Percentiles rank a stretch among this genome's conserved stretches.
Evolutionary conservation across 1,284 basidiomycete genomes (phyloP).

Genomic region (Cutaneotrichosporon sp.): DNA sequence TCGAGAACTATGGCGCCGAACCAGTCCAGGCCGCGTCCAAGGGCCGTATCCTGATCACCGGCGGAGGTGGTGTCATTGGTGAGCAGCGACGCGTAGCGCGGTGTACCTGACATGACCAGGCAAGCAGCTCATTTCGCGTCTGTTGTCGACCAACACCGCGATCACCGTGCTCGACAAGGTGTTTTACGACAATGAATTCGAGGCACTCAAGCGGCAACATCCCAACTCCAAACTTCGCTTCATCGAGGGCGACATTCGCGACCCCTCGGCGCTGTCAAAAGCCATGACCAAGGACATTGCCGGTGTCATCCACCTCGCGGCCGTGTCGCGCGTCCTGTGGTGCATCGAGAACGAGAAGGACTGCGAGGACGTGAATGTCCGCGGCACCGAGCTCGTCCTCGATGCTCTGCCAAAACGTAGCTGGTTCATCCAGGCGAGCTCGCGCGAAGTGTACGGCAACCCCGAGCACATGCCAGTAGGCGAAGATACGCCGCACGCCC

Average conservation of each 20-base stretch:
- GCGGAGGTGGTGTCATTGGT: constrained; percentile 16
- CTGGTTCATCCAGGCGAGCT: constrained; percentile 38
- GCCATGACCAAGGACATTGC: constrained; percentile 25
- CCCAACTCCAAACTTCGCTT: constrained; percentile 16
- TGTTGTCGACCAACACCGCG: constrained; percentile 14
- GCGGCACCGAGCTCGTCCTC: constrained; percentile 25
- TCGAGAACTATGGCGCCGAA: constrained; percentile 5
- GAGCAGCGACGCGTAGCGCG: not conserved
- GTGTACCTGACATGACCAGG: constrained; percentile 11
- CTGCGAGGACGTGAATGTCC: constrained; percentile 35
- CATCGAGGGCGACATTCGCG: constrained; percentile 27
- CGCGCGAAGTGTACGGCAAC: constrained; percentile 32
- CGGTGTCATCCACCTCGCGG: constrained; percentile 36
- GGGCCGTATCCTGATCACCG: constrained; percentile 13
- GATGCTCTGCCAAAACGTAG: constrained; percentile 15
- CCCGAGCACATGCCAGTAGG: constrained; percentile 20
- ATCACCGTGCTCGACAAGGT: constrained; percentile 25
- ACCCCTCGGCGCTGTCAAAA: constrained; percentile 9
- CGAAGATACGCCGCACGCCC: constrained; percentile 21
- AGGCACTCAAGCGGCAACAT: constrained; percentile 11
- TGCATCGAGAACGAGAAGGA: constrained; percentile 33
- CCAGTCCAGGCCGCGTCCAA: not conserved
- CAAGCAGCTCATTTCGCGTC: constrained; percentile 23
- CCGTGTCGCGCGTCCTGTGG: constrained; percentile 31
- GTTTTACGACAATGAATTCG: constrained; percentile 24